These are phyloP conservation scores for Biscogniauxia marginata DNA, from an alignment of 2,329 filamentous ascomycete species.

Conservation along the genomic window DNA sequence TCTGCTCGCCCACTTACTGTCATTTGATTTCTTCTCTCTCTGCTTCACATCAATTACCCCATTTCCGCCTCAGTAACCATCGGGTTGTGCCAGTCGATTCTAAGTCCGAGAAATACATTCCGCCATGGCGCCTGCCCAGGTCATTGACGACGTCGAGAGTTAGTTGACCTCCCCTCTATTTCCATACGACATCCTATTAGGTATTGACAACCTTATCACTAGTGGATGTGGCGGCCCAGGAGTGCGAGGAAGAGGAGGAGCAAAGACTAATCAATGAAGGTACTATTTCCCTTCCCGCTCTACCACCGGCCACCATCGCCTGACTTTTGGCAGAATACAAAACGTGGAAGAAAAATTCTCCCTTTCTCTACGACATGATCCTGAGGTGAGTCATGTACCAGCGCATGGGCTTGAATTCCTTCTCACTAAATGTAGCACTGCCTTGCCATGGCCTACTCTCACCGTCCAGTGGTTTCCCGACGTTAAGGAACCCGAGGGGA, in stretches of 20 bases:
- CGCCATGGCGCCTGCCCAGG: conserved; percentile 47
- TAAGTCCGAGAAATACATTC: neutral
- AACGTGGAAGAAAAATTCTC: conserved; percentile 99
- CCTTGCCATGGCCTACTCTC: conserved; percentile 94
- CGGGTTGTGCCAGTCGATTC: neutral
- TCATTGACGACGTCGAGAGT: conserved; percentile 52
- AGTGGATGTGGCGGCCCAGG: conserved; percentile 54
- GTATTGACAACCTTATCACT: too few species aligned
- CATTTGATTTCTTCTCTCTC: neutral
- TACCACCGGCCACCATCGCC: neutral
- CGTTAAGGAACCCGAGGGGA: conserved; percentile 81
- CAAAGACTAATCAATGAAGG: conserved; percentile 94
- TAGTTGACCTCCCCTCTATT: conserved; percentile 19
- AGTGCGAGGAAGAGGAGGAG: conserved; percentile 70
- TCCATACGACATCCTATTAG: too few species aligned
- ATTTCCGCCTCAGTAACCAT: neutral
- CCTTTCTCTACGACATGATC: conserved; percentile 98
- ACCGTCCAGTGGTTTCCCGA: conserved; percentile 99
- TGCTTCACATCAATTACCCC: neutral
- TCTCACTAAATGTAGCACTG: conserved; percentile 54
- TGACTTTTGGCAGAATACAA: conserved; percentile 74
- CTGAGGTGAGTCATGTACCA: conserved; percentile 56
- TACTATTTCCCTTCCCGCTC: conserved; percentile 33
- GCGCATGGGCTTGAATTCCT: conserved; percentile 1
- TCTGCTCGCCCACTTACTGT: conserved; percentile 3